These are phyloP conservation scores for Starmerella potacharoeniae DNA, from an alignment of 805 yeast genomes.

Conservation along the genomic window DNA sequence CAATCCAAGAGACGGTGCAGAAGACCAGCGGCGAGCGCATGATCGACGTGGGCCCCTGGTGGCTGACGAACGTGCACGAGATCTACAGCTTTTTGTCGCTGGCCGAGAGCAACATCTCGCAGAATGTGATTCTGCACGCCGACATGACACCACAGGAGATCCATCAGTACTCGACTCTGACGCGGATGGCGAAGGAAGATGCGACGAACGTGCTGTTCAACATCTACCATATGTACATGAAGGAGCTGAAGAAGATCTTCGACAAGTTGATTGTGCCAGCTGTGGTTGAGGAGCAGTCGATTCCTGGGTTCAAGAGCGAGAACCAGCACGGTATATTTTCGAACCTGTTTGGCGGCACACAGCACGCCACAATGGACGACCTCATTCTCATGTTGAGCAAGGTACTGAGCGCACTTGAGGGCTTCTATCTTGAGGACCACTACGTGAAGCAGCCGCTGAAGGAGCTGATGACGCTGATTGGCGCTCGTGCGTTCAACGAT, in stretches of 20 bases:
- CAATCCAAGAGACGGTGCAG: constrained; percentile 74
- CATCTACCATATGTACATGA: constrained; percentile 94
- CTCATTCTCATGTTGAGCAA: constrained; percentile 77
- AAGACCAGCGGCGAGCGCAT: constrained; percentile 75
- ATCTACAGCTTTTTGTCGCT: constrained; percentile 86
- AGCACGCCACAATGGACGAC: constrained; percentile 80
- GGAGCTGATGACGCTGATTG: constrained; percentile 75
- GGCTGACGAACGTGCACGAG: constrained; percentile 95
- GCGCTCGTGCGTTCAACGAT: constrained; percentile 90
- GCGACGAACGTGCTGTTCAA: constrained; percentile 86
- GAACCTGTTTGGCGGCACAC: constrained; percentile 35
- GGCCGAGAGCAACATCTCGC: constrained; percentile 84
- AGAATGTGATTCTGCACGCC: constrained; percentile 63
- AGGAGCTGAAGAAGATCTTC: constrained; percentile 78
- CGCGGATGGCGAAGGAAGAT: constrained; percentile 86
- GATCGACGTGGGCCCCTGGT: constrained; percentile 86
- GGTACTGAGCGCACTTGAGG: constrained; percentile 86
- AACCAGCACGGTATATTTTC: constrained; percentile 69
- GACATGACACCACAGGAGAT: constrained; percentile 87
- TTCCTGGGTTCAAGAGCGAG: constrained; percentile 90
- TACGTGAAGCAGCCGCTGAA: constrained; percentile 75
- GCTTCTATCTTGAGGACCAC: constrained; percentile 74
- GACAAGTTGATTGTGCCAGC: constrained; percentile 93
- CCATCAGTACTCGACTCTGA: constrained; percentile 76
- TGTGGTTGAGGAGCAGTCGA: constrained; percentile 82